phyloP scores from a whole-genome alignment of 495 filamentous ascomycete species.

The Hyaloscypha hepaticicola region DNA sequence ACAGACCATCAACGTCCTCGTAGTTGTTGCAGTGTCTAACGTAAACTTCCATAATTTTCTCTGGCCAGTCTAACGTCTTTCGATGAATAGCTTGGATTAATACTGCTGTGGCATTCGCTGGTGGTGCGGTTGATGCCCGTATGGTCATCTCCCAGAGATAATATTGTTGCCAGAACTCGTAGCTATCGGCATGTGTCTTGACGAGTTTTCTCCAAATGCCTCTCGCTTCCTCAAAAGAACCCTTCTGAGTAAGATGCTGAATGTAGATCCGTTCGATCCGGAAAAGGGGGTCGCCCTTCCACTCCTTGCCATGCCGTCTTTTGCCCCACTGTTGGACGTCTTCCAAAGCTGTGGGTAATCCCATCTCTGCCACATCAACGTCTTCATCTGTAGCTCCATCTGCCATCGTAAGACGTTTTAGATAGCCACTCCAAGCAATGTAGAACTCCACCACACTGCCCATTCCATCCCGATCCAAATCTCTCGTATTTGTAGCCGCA shows the following conservation, averaged over 20 bases:
- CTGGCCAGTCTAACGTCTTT: conserved; percentile 82
- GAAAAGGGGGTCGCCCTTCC: conserved; percentile 81
- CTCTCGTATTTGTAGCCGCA: conserved; percentile 76
- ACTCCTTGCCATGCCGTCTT: conserved; percentile 70
- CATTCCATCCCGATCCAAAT: conserved; percentile 71
- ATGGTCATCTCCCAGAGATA: conserved; percentile 83
- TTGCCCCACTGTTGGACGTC: conserved; percentile 75
- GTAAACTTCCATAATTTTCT: conserved; percentile 81
- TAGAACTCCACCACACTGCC: conserved; percentile 86
- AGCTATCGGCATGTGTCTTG: conserved; percentile 65
- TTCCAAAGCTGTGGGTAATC: conserved; percentile 79
- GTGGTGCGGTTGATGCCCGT: conserved; percentile 37
- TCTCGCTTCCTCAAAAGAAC: conserved; percentile 62
- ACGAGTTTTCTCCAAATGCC: conserved; percentile 72
- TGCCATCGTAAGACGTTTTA: conserved; percentile 60
- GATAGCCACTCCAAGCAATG: conserved; percentile 87
- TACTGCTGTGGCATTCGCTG: conserved; percentile 67
- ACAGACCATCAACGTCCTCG: conserved; percentile 69
- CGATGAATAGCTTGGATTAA: conserved; percentile 70
- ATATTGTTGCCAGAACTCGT: conserved; percentile 90
- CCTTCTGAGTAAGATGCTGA: conserved; percentile 79
- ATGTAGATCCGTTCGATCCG: conserved; percentile 89
- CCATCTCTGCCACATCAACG: conserved; percentile 86
- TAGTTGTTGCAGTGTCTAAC: conserved; percentile 85
- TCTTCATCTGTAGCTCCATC: conserved; percentile 65